Conservation (phyloP, 257 asterid species). For the Scutellaria minor region DNA sequence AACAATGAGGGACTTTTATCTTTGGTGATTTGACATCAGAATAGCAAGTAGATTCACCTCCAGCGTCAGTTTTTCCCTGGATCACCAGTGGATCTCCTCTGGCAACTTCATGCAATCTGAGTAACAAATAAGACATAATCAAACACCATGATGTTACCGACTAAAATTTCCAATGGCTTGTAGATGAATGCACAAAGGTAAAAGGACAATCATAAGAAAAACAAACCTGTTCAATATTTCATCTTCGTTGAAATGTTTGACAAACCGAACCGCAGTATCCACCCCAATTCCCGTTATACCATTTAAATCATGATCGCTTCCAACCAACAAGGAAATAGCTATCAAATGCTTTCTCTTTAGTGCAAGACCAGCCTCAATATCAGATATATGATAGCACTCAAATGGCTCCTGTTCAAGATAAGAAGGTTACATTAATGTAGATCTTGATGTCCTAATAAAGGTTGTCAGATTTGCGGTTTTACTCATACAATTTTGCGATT, state of each 20-base stretch:
- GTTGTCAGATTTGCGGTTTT: too few species aligned
- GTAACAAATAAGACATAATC: slow-evolving; percentile 19
- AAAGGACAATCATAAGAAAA: slow-evolving; percentile 8
- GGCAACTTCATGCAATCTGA: slow-evolving; percentile 75
- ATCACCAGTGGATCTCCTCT: slow-evolving; percentile 43
- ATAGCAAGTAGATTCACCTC: slow-evolving; percentile 32
- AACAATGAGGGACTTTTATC: slow-evolving; percentile 74
- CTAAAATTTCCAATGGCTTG: neutral
- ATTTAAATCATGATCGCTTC: slow-evolving; percentile 80
- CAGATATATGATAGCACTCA: slow-evolving; percentile 82
- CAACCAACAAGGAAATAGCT: slow-evolving; percentile 87
- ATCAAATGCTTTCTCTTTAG: slow-evolving; percentile 83
- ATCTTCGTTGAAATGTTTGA: slow-evolving; percentile 70
- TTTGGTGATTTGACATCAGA: slow-evolving; percentile 52
- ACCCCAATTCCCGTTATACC: slow-evolving; percentile 86
- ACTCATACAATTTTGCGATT: too few species aligned
- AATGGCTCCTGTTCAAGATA: slow-evolving; percentile 76
- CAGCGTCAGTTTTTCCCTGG: slow-evolving; percentile 26
- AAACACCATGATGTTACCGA: slow-evolving; percentile 19
- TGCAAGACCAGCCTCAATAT: slow-evolving; percentile 83
- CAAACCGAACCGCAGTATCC: slow-evolving; percentile 87
- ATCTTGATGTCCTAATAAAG: neutral
- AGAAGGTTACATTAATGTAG: slow-evolving; percentile 17
- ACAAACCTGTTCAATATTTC: slow-evolving; percentile 69
- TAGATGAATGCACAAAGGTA: slow-evolving; percentile 12